These are phyloP conservation scores for Tylopilus felleus DNA, from an alignment of 768 basidiomycete genomes.

Conservation along the genomic window DNA sequence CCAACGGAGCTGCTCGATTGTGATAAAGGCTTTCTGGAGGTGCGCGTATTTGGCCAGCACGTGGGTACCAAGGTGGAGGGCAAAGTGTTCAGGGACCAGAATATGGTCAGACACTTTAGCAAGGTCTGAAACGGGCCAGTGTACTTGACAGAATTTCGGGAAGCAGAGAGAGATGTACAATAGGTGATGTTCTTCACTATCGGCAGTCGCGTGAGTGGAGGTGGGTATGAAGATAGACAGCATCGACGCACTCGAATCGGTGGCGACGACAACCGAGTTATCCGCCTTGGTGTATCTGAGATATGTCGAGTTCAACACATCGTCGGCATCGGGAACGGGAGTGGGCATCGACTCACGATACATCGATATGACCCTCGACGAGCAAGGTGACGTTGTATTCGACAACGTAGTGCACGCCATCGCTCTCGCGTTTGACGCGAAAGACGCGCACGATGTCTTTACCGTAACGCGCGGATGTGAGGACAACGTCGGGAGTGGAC, in stretches of 20 bases:
- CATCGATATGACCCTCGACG: conserved; percentile 80
- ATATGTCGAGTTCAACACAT: neutral
- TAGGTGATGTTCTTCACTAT: conserved; percentile 69
- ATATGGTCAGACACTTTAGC: conserved; percentile 90
- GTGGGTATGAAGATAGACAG: neutral
- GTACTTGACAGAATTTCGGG: neutral
- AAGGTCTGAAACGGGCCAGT: conserved; percentile 45
- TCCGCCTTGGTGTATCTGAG: conserved; percentile 82
- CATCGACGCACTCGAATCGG: conserved; percentile 73
- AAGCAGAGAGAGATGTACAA: conserved; percentile 38
- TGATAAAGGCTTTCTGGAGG: conserved; percentile 64
- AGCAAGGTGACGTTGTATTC: conserved; percentile 82
- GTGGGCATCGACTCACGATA: conserved; percentile 46
- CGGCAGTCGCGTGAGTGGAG: neutral
- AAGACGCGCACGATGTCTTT: conserved; percentile 88
- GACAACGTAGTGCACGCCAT: conserved; percentile 63
- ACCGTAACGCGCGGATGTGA: conserved; percentile 66
- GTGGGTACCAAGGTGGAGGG: conserved; percentile 80
- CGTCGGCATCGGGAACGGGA: neutral
- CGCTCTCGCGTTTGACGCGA: conserved; percentile 69
- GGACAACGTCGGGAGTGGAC: conserved; percentile 21
- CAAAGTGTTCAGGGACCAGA: conserved; percentile 80
- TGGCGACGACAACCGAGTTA: conserved; percentile 85
- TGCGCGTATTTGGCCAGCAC: conserved; percentile 79
- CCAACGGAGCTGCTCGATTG: conserved; percentile 83